Evolutionary conservation across 2,329 filamentous ascomycete genomes (phyloP), one percentile per base, ranked within the genome.

Genomic region (Xylariaceae sp.): DNA sequence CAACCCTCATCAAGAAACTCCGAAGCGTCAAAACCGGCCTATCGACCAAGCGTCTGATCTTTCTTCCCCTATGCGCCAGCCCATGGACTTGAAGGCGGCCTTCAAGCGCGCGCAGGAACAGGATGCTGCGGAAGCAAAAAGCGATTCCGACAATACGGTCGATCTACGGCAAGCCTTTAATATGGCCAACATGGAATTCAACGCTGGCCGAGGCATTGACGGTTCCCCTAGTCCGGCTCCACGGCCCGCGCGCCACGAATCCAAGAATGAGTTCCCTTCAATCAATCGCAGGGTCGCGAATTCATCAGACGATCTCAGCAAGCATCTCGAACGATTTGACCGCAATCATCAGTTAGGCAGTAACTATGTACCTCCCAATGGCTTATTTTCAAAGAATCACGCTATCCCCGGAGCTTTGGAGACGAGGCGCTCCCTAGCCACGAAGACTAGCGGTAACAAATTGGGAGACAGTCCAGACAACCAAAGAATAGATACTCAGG

Each of bases 371-470:
- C 59, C 66, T 30, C 52, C 68, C 39, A 64, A 62, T 48, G 67
- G 70, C 39, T 59, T 74, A 10, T 72, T 75, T 53, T 65, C 66
- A 22, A 71, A 68, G 51, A 63, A 64, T 34, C 70, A 63, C 34
- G 53, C 68, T 22, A 68, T 66, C 2, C 58, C 66, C 29, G 70
- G 66, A 42, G 68, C 74, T 32, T 70, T 74, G 2, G 72, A 72
- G 57, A 64, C 67, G 13, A 67, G 65, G 3, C 63, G 65, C 42
- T 61, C 63, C 2, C 58, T 73, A 18, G 62, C 65, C 29, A 67
- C 66, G 49, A 73, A 70, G 49, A 63, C 67, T 10, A 73, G 71
- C 58, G 70, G 67, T 51, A 63, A 62, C 56, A 71, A 67, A 43
- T 58, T 71, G 7, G 62, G 66, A 13, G 61, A 59, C 9, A 62